Evolutionary conservation across 148 eudicot genomes (phyloP).

Genomic region (Pouteria glomerata): DNA sequence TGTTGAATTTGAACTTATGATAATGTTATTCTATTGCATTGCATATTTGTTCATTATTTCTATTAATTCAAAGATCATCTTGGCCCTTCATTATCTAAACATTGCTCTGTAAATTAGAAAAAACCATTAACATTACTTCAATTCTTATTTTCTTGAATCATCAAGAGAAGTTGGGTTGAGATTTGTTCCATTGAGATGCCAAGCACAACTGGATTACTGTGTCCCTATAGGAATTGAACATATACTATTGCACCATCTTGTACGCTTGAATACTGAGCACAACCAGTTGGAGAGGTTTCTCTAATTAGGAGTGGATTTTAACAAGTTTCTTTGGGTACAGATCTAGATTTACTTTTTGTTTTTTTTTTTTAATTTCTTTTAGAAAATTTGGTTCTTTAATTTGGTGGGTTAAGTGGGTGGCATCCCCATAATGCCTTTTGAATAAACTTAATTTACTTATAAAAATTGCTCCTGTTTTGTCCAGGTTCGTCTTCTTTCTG

Average conservation of each 20-base stretch:
- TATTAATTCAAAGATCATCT: neutral
- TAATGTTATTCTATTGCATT: neutral
- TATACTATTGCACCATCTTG: neutral
- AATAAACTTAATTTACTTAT: no score
- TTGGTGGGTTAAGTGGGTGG: no score
- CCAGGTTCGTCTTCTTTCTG: slow-evolving; percentile 55
- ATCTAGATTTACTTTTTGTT: no score
- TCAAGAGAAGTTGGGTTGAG: neutral
- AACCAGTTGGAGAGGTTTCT: neutral
- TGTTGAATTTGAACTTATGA: neutral
- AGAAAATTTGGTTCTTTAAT: no score
- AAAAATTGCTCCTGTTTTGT: slow-evolving; percentile 10
- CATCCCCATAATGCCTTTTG: no score
- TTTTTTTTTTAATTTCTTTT: no score
- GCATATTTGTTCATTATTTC: neutral
- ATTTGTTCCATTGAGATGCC: neutral
- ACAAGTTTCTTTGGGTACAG: neutral
- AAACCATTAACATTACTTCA: neutral
- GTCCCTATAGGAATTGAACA: neutral
- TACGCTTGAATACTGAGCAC: neutral
- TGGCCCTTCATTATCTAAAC: neutral
- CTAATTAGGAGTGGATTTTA: neutral
- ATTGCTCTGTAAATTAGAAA: neutral
- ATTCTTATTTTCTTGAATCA: neutral
- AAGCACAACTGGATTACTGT: neutral